Base-by-base conservation (phyloP, 1,284 basidiomycete genomes). In the Sporisorium iseilematis-ciliati region DNA sequence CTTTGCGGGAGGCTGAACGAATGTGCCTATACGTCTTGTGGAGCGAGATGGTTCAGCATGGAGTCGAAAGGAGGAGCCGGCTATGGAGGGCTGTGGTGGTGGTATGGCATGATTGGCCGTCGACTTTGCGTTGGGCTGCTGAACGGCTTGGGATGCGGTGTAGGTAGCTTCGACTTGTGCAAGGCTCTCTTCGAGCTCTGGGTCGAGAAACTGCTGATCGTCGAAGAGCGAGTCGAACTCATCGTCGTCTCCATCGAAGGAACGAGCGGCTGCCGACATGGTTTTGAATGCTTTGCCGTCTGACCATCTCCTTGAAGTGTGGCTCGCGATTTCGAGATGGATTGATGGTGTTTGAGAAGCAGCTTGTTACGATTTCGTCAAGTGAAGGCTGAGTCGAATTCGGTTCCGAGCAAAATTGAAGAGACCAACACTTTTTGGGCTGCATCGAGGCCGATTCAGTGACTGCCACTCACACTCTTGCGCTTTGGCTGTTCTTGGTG, bases 141-240 rank as follows among this genome's bases (percentile, higher is more conserved):
- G 65, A 4, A 69, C 52, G 10, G 65, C 57, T 16, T 69, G 74
- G 0, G 74, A 73, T 2, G 74, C 74, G 6, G 74, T 57, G 20
- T 77, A 76, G 14, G 55, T 67, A 12, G 68, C 68, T 29, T 76
- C 74, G 23, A 49, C 65, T 23, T 76, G 68, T 35, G 74, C 74
- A 12, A 76, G 69, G 21, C 64, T 72, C 56, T 76, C 55, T 42
- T 76, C 68, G 16, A 76, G 60, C 31, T 71, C 74, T 6, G 74
- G 65, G 41, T 76, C 65, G 52, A 72, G 63, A 20, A 69, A 59
- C 5, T 35, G 43, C 20, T 63, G 58, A 35, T 72, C 65, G 38
- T 75, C 73, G 43, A 75, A 71, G 46, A 76, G 43, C 6, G 62
- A 65, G 45, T 76, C 74, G 56, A 76, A 76, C 42, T 76, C 74